These are phyloP conservation scores for Paulownia fortunei DNA, from an alignment of 257 asterid genomes.

Conservation along the genomic window DNA sequence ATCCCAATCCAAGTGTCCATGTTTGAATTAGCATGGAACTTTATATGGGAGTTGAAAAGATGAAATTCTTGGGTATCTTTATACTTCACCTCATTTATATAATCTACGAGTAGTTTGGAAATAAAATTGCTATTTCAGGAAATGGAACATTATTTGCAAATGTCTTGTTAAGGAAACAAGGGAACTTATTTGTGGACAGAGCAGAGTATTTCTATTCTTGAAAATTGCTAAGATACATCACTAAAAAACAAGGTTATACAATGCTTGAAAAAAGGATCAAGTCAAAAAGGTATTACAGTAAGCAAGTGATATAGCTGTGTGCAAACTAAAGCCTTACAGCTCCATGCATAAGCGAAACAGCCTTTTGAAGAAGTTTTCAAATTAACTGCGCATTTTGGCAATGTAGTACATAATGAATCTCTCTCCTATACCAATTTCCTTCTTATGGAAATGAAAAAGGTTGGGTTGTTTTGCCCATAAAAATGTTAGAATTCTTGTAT, in stretches of 20 bases:
- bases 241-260: background rate
- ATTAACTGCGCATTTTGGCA: background rate
- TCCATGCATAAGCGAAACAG: background rate
- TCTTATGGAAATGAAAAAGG: background rate
- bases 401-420: background rate
- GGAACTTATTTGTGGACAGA: background rate
- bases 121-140: background rate
- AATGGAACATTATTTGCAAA: background rate
- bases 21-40: constrained; percentile 9
- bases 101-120: background rate
- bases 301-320: background rate
- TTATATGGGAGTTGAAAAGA: background rate
- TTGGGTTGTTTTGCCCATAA: background rate
- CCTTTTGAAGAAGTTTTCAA: background rate
- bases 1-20: background rate
- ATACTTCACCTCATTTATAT: background rate
- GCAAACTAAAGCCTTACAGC: background rate
- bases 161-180: background rate
- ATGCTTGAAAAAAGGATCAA: background rate
- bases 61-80: background rate
- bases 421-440: background rate
- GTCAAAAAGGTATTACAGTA: background rate
- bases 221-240: background rate
- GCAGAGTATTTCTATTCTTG: background rate
- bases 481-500: background rate